These are phyloP conservation scores for Suillus americanus DNA, from an alignment of 768 basidiomycete genomes.

Conservation along the genomic window DNA sequence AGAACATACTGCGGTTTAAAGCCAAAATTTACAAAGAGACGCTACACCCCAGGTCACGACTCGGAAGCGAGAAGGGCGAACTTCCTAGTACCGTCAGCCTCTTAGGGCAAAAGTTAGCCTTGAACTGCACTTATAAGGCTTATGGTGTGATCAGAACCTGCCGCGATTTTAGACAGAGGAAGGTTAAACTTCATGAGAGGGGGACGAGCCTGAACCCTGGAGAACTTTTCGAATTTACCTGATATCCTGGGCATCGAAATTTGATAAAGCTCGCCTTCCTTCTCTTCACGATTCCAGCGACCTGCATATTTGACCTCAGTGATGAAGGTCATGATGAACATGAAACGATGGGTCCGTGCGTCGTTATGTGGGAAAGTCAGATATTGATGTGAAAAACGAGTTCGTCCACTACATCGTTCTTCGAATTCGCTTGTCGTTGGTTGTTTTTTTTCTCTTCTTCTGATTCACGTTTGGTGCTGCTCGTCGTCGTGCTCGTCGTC, in stretches of 20 bases:
- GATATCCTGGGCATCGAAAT: neutral
- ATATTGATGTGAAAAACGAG: conserved; percentile 4
- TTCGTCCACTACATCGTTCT: neutral
- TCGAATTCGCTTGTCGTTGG: conserved; percentile 3
- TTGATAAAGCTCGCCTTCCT: neutral
- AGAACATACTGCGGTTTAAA: neutral
- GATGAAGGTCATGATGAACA: neutral
- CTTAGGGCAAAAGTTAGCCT: neutral
- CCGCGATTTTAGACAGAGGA: neutral
- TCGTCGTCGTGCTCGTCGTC: conserved; percentile 2
- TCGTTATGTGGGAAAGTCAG: conserved; percentile 4
- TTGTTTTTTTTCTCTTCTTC: conserved; percentile 6
- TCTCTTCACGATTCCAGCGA: neutral
- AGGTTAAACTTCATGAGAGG: neutral
- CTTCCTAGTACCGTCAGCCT: neutral
- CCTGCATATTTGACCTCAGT: neutral
- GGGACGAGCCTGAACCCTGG: neutral
- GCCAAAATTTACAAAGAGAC: neutral
- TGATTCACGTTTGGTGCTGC: conserved; percentile 4
- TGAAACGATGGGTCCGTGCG: conserved; percentile 4
- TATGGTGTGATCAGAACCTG: neutral
- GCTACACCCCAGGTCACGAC: neutral
- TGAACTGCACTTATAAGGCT: neutral
- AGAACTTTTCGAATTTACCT: neutral
- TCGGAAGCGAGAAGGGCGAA: neutral